Base-by-base conservation (phyloP, 371 early-diverging fungal species). In the Smittium culicis region DNA sequence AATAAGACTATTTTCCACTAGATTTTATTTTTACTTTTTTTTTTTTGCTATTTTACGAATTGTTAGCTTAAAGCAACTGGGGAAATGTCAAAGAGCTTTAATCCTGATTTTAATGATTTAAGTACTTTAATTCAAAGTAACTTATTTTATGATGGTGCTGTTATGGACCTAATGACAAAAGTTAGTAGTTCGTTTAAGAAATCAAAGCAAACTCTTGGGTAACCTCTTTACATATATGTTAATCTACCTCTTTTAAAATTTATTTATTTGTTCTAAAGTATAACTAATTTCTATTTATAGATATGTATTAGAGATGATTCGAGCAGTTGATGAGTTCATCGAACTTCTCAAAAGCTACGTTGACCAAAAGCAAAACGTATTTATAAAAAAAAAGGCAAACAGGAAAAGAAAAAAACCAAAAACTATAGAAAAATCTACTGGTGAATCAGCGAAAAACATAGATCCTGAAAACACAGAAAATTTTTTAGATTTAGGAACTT, bases 91-190 rank as follows among this genome's bases (percentile, higher is more conserved):
- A 11, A 8, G n/a, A 35, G 45, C 27, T 11, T 17, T 5, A 35
- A 64, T 45, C 33, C 35, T 35, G 35, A 35, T 25, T 64, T 34
- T 45, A 29, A 25, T 14, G 65, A 64, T 17, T n/a, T 28, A 11
- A 54, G 65, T 17, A n/a, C 35, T 1, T 64, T 72, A 30, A 73
- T 74, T 1, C 61, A 73, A 33, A 75, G 72, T 68, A 76, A 76
- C 33, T 66, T 76, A 54, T 75, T 76, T 59, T 76, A 76, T 66
- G 76, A 76, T 35, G 76, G 76, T 24, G 69, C 71, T 34, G 76
- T 75, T 1, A 70, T 76, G 14, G 72, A 70, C 55, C 32, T 76
- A 70, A 74, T 76, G 69, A 69, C 70, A 35, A 62, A 66, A 56
- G 35, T 76, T 29, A 74, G 76, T 31, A 72, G 76, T 29, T 68